Percentiles rank a stretch among this genome's conserved stretches.
Conservation (phyloP, 2,329 filamentous ascomycete genomes). For the Exophiala alcalophila region DNA sequence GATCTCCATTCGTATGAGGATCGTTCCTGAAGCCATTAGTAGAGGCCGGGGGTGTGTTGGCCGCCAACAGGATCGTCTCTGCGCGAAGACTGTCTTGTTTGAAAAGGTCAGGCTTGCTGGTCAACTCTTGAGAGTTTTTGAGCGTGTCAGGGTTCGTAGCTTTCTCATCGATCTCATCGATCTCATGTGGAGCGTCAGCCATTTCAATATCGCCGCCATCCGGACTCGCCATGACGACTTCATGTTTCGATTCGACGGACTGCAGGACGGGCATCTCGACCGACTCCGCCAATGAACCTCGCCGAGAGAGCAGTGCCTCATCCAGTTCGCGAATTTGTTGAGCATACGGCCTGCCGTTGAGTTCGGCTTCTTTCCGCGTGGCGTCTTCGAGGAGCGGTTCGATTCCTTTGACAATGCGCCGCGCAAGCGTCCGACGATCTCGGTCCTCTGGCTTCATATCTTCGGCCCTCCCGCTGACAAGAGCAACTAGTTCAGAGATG, state of each 20-base stretch:
- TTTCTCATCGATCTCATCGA: conserved; percentile 23
- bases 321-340: conserved; percentile 71
- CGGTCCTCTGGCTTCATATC: conserved; percentile 63
- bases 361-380: conserved; percentile 74
- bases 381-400: conserved; percentile 75
- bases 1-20: conserved; percentile 33
- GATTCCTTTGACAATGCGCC: conserved; percentile 80
- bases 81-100: conserved; percentile 11
- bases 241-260: conserved; percentile 35
- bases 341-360: conserved; percentile 68
- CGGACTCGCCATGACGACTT: conserved; percentile 20
- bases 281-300: conserved; percentile 48
- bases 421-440: conserved; percentile 79
- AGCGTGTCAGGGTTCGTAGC: too few species aligned
- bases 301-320: conserved; percentile 55
- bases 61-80: conserved; percentile 13
- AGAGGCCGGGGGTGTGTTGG: conserved; percentile 31
- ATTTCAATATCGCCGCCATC: conserved; percentile 37
- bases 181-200: conserved; percentile 37
- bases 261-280: conserved; percentile 26
- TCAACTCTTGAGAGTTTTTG: not conserved
- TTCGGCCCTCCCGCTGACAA: conserved; percentile 48
- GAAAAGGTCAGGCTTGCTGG: conserved; percentile 4
- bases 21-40: conserved; percentile 33
- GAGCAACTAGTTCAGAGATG: conserved; percentile 48